Evolutionary conservation across 1,139 yeast species (phyloP).

Genomic region (Pneumocystis carinii): DNA sequence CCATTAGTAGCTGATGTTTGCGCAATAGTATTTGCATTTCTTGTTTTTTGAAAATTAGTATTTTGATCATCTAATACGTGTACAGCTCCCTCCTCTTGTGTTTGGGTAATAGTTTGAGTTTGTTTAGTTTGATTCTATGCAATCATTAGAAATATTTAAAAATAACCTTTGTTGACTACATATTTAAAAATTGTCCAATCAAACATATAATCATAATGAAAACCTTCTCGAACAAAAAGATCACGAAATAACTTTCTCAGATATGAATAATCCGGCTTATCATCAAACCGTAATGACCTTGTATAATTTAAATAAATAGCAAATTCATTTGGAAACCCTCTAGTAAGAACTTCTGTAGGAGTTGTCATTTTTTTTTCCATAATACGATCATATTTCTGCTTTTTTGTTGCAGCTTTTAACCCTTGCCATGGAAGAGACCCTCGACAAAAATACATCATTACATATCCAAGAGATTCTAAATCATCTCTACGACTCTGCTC

Average conservation of each 20-base stretch:
- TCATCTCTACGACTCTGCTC: constrained; percentile 96
- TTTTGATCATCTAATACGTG: background rate
- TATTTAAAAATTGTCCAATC: constrained; percentile 93
- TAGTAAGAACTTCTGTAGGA: constrained; percentile 73
- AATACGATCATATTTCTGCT: constrained; percentile 89
- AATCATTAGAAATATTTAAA: background rate
- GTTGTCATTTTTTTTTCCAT: constrained; percentile 94
- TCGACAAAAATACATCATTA: constrained; percentile 77
- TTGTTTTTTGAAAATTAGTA: background rate
- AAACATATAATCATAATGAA: constrained; percentile 83
- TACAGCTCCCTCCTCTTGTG: background rate
- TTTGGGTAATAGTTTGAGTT: background rate
- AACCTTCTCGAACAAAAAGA: constrained; percentile 73
- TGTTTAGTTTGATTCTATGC: constrained; percentile 1
- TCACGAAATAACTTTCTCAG: constrained; percentile 83
- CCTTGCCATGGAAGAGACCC: constrained; percentile 99
- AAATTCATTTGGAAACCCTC: constrained; percentile 85
- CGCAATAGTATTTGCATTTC: background rate
- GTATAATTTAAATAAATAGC: constrained; percentile 78
- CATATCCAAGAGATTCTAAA: constrained; percentile 89
- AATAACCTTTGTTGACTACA: constrained; percentile 28
- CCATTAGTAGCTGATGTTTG: background rate
- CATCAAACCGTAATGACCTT: constrained; percentile 82
- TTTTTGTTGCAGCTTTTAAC: constrained; percentile 91
- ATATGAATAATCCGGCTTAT: constrained; percentile 86